Evolutionary conservation across 2,329 filamentous ascomycete species (phyloP).

Genomic region (Coniosporium tulheliwenetii): DNA sequence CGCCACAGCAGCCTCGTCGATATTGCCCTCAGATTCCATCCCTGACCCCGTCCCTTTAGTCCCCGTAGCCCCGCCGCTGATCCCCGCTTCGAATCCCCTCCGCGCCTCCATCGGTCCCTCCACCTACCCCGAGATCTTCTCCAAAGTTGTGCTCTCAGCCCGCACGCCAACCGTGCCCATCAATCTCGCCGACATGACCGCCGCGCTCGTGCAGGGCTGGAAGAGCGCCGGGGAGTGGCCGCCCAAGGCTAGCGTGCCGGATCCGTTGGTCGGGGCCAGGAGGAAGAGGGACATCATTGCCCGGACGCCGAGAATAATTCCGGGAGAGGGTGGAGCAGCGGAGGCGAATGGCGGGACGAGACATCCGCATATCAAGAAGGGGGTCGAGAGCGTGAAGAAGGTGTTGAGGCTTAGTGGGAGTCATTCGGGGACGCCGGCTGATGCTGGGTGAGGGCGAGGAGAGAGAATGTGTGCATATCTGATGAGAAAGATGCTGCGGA

Average conservation of each 20-base stretch:
- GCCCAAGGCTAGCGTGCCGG: constrained; percentile 39
- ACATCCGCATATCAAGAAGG: constrained; percentile 24
- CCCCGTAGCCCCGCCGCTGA: constrained; percentile 56
- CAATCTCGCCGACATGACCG: constrained; percentile 68
- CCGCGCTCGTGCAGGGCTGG: constrained; percentile 76
- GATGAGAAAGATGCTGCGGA: too few relatives aligned
- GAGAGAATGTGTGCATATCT: too few relatives aligned
- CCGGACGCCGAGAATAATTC: constrained; percentile 2
- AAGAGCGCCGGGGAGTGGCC: constrained; percentile 91
- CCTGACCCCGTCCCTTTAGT: constrained; percentile 31
- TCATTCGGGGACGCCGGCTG: background rate
- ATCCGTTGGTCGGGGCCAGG: constrained; percentile 26
- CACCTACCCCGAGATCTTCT: constrained; percentile 71
- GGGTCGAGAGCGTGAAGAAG: constrained; percentile 27
- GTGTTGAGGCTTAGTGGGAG: constrained; percentile 21
- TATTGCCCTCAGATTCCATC: constrained; percentile 1
- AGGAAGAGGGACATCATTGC: constrained; percentile 12
- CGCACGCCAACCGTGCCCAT: constrained; percentile 77
- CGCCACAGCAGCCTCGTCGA: constrained; percentile 4
- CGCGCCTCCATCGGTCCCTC: constrained; percentile 59
- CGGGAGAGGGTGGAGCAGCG: constrained; percentile 3
- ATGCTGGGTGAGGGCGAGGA: too few relatives aligned
- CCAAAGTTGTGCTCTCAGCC: constrained; percentile 68
- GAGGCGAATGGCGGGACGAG: constrained; percentile 10
- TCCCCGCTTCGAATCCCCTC: constrained; percentile 60